Evolutionary conservation across 1,284 basidiomycete genomes (phyloP), one percentile per base, ranked within the genome.

Genomic region (Schizophyllum amplum): DNA sequence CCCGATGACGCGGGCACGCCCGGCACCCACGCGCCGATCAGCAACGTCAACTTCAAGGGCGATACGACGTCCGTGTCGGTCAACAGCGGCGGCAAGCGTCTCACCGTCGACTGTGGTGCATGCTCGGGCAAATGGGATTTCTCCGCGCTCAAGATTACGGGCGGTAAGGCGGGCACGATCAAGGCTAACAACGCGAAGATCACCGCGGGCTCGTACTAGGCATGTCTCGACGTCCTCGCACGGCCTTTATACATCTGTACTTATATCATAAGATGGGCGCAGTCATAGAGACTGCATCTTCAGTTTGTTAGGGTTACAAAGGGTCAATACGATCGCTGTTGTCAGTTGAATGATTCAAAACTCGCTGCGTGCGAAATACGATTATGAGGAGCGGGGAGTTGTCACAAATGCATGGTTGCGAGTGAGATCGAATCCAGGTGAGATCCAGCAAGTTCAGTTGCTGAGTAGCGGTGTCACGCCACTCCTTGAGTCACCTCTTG

Each of bases 121-220:
- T 72, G 69, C 24, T 67, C 76, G n/a, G 81, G 80, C 5, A 70
- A 67, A 0, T 84, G 82, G 81, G 66, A 81, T 62, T 84, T 80
- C 78, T 67, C 73, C 6, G 67, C 66, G 24, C 71, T 85, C 52
- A 66, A 71, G 54, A 72, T 75, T 6, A 70, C 70, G 5, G 81
- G 81, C 4, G 81, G 80, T 17, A 59, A 53, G n/a, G 59, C 55
- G 1, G 48, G 52, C 42, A 57, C 57, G 23, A 58, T 62, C 13
- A 56, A 55, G 24, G 47, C 57, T 4, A 59, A 62, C 58, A 24
- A 57, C 2, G 59, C 59, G 17, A 53, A 59, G 55, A 59, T 59
- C 20, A 57, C 59, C 1, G 59, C 55, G 1, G 59, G 59, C 2
- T 57, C 53, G 5, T 59, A 52, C 49, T 59, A 53, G 24, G 24